These are phyloP conservation scores for Eustoma russellianum DNA, from an alignment of 257 asterid species.

Conservation along the genomic window DNA sequence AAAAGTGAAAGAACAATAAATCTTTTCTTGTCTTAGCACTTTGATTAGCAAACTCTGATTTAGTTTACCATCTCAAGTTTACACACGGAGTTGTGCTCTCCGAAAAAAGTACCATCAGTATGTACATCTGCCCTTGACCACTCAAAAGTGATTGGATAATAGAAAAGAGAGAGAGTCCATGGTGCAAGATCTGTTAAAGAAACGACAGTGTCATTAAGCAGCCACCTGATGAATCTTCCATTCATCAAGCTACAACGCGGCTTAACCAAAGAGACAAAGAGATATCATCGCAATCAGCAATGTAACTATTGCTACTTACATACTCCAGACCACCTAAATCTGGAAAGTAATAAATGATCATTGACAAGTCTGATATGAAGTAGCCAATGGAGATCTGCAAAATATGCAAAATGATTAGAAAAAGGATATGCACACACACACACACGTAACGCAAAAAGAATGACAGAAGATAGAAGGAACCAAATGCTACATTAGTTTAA, in stretches of 20 bases:
- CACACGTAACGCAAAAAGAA: neutral
- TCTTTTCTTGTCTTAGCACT: neutral
- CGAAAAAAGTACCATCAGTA: slow-evolving; percentile 78
- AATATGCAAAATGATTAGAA: slow-evolving; percentile 23
- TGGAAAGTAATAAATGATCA: slow-evolving; percentile 60
- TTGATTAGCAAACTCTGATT: neutral
- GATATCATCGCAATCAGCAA: slow-evolving; percentile 16
- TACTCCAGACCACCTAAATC: slow-evolving; percentile 81
- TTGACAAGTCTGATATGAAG: slow-evolving; percentile 68
- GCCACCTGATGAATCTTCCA: too few species aligned
- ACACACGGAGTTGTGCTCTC: slow-evolving; percentile 91
- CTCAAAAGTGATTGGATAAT: slow-evolving; percentile 59
- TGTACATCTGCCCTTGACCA: slow-evolving; percentile 76
- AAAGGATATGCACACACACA: neutral
- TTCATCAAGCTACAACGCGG: too few species aligned
- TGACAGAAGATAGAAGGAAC: neutral
- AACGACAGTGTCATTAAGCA: neutral
- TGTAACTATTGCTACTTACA: slow-evolving; percentile 62
- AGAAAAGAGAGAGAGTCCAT: slow-evolving; percentile 73
- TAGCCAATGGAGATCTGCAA: slow-evolving; percentile 80
- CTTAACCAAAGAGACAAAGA: slow-evolving; percentile 9
- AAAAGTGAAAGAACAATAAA: slow-evolving; percentile 3
- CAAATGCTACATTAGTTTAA: neutral
- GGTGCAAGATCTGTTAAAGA: slow-evolving; percentile 59
- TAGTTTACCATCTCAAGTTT: slow-evolving; percentile 74